phyloP scores from a whole-genome alignment of 257 asterid genomes.

The Solanum pimpinellifolium region DNA sequence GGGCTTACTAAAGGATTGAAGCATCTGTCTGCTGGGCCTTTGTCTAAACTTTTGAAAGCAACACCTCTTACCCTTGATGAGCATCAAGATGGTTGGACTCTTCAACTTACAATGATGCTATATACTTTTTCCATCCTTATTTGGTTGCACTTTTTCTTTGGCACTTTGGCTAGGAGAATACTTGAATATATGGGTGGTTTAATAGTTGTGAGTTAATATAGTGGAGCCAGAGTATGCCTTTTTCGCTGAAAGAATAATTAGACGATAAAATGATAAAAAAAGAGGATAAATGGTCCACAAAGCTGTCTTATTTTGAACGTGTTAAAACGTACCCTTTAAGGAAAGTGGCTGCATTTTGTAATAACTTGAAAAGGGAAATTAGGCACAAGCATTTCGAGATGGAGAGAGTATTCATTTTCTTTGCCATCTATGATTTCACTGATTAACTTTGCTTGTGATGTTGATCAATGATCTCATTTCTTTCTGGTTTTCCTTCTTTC shows the following conservation, averaged over 20 bases:
- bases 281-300: not conserved
- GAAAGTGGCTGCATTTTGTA: not conserved
- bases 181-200: not conserved
- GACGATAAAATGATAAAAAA: not conserved
- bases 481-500: conserved; percentile 1
- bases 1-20: conserved; percentile 79
- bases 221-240: not conserved
- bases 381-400: not conserved
- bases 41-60: conserved; percentile 66
- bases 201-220: not conserved
- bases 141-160: not conserved
- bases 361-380: not conserved
- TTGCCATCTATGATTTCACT: not conserved
- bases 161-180: not conserved
- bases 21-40: conserved; percentile 81
- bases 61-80: conserved; percentile 46
- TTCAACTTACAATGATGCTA: conserved; percentile 8
- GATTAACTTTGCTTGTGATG: conserved; percentile 5
- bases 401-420: not conserved
- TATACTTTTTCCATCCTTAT: not conserved
- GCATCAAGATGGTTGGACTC: conserved; percentile 24
- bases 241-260: not conserved
- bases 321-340: not conserved
- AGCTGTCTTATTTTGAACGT: not conserved
- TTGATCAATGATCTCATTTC: not conserved